Evolutionary conservation across 73 alveolate genomes (phyloP).

Genomic region (Paramecium biaurelia): DNA sequence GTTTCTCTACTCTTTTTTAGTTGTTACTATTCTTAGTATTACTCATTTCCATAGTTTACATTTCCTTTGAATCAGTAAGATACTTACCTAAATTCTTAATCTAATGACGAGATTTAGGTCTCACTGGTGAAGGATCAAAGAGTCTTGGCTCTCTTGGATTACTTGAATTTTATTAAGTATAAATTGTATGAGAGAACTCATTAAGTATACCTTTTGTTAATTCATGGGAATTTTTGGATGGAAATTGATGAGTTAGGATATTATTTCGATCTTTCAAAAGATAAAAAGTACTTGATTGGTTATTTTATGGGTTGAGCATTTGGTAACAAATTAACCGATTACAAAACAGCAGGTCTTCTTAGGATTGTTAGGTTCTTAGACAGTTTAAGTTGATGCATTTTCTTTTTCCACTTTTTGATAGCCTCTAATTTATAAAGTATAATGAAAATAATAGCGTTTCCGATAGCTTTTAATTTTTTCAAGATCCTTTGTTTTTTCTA

Average conservation of each 20-base stretch:
- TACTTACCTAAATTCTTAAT: background rate
- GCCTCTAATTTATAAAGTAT: background rate
- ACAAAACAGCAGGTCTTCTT: background rate
- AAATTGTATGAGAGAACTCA: background rate
- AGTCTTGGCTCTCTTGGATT: background rate
- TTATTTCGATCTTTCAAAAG: background rate
- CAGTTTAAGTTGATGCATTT: background rate
- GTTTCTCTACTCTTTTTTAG: background rate
- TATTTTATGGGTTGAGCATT: background rate
- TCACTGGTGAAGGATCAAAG: background rate
- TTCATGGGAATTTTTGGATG: background rate
- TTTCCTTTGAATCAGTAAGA: background rate
- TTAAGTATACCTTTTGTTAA: background rate
- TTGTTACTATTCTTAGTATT: background rate
- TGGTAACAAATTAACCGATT: background rate
- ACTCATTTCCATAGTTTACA: background rate
- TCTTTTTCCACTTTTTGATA: background rate
- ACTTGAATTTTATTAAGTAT: background rate
- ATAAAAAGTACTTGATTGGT: background rate
- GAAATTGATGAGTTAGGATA: background rate
- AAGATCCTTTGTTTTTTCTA: background rate
- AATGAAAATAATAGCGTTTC: constrained; percentile 6
- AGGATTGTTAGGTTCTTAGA: background rate
- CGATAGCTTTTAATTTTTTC: background rate
- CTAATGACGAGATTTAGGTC: background rate